These are phyloP conservation scores for Coriaria nepalensis DNA, from an alignment of 306 rosid genomes.

Conservation along the genomic window DNA sequence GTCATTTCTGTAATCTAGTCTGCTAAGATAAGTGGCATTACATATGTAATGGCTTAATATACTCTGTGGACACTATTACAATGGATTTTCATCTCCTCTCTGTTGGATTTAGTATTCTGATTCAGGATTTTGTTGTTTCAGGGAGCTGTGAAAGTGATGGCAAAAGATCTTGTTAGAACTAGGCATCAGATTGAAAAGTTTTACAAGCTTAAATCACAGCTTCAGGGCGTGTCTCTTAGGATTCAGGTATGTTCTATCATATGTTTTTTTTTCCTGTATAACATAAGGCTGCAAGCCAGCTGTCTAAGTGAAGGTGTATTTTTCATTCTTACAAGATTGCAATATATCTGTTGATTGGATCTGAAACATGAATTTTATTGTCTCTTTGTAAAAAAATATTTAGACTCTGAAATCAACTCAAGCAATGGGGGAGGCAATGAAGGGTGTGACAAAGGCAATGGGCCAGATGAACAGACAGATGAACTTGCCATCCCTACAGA, in stretches of 20 bases:
- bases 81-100: too few species aligned
- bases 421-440: slow-evolving; percentile 99
- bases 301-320: too few species aligned
- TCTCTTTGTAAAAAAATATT: slow-evolving; percentile 6
- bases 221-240: slow-evolving; percentile 95
- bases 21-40: too few species aligned
- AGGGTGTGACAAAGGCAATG: slow-evolving; percentile 98
- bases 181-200: slow-evolving; percentile 95
- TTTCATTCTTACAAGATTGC: too few species aligned
- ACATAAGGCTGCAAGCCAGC: too few species aligned
- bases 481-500: slow-evolving; percentile 90
- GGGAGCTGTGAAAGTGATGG: slow-evolving; percentile 99
- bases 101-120: slow-evolving; percentile 2
- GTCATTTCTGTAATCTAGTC: slow-evolving; percentile 1
- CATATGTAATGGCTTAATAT: too few species aligned
- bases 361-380: neutral
- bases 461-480: slow-evolving; percentile 95
- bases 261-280: slow-evolving; percentile 6
- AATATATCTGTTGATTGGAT: too few species aligned
- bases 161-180: slow-evolving; percentile 94
- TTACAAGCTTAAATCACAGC: slow-evolving; percentile 96
- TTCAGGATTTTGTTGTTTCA: slow-evolving; percentile 26
- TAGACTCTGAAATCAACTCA: slow-evolving; percentile 91
- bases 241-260: slow-evolving; percentile 52
- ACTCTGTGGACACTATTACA: too few species aligned